Conservation (phyloP, 2,329 filamentous ascomycete species). For the Stemphylium beticola region DNA sequence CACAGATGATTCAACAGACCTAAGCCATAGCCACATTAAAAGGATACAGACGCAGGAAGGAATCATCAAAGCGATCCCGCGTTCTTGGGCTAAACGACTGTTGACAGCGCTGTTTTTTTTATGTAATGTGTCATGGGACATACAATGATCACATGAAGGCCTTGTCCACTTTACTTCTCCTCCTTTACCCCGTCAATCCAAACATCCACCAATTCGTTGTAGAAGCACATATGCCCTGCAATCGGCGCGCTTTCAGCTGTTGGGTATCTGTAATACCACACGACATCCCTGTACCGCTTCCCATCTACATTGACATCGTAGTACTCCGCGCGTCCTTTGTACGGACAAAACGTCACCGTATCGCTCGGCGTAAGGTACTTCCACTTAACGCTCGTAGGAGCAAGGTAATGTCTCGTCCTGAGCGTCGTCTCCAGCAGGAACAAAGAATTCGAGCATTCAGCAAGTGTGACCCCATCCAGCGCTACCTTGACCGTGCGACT, state of each 20-base stretch:
- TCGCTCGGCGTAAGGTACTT: conserved; percentile 57
- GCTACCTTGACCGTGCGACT: conserved; percentile 60
- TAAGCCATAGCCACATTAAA: too few species aligned
- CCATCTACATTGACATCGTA: conserved; percentile 61
- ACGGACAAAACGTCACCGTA: conserved; percentile 66
- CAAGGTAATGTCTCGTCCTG: conserved; percentile 65
- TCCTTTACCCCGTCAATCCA: conserved; percentile 60
- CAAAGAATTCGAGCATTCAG: conserved; percentile 51
- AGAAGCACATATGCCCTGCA: conserved; percentile 67
- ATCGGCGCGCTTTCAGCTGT: conserved; percentile 63
- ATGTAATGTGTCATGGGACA: too few species aligned
- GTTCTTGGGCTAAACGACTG: too few species aligned
- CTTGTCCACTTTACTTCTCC: conserved; percentile 9
- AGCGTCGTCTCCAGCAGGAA: conserved; percentile 68
- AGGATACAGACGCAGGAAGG: too few species aligned
- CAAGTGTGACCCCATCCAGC: conserved; percentile 56
- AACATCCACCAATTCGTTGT: conserved; percentile 73
- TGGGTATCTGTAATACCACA: conserved; percentile 69
- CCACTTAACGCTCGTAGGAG: conserved; percentile 58
- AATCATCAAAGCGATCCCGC: too few species aligned
- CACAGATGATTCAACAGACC: too few species aligned
- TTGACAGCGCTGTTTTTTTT: too few species aligned
- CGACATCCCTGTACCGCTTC: conserved; percentile 56
- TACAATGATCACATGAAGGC: too few species aligned
- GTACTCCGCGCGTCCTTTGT: conserved; percentile 71